Conservation (phyloP, 208 protist genomes). For the Leishmania arabica region DNA sequence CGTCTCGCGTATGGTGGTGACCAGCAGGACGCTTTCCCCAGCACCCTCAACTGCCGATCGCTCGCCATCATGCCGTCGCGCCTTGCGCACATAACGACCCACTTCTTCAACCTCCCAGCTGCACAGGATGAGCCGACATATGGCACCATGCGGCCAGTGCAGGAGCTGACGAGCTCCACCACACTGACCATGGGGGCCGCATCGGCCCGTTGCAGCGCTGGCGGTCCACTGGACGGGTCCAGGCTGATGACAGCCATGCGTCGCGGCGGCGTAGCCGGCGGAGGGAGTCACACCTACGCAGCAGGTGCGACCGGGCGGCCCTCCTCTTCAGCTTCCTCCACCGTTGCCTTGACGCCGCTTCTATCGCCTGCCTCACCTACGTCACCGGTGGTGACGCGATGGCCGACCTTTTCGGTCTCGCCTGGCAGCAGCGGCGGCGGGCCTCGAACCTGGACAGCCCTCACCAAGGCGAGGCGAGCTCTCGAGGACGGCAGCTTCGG, state of each 20-base stretch:
- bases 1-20: not conserved
- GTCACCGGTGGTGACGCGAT: slow-evolving; percentile 3
- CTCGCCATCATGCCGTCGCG: slow-evolving; percentile 21
- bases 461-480: slow-evolving; percentile 5
- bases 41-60: not conserved
- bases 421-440: slow-evolving; percentile 6
- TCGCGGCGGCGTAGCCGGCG: slow-evolving; percentile 4
- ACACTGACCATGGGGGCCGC: not conserved
- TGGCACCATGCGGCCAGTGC: not conserved
- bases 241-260: slow-evolving; percentile 3
- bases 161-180: slow-evolving; percentile 19
- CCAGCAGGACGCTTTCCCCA: not conserved
- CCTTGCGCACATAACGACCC: slow-evolving; percentile 28
- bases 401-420: slow-evolving; percentile 5
- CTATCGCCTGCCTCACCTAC: slow-evolving; percentile 23
- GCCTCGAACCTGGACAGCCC: not conserved
- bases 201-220: not conserved
- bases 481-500: slow-evolving; percentile 2
- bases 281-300: not conserved
- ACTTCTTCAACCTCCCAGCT: slow-evolving; percentile 29
- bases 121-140: slow-evolving; percentile 9
- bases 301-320: not conserved
- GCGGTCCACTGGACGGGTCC: slow-evolving; percentile 13
- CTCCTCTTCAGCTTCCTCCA: slow-evolving; percentile 19
- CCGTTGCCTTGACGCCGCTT: slow-evolving; percentile 13